phyloP scores from a whole-genome alignment of 2,329 filamentous ascomycete genomes.

The Aspergillus fructus region DNA sequence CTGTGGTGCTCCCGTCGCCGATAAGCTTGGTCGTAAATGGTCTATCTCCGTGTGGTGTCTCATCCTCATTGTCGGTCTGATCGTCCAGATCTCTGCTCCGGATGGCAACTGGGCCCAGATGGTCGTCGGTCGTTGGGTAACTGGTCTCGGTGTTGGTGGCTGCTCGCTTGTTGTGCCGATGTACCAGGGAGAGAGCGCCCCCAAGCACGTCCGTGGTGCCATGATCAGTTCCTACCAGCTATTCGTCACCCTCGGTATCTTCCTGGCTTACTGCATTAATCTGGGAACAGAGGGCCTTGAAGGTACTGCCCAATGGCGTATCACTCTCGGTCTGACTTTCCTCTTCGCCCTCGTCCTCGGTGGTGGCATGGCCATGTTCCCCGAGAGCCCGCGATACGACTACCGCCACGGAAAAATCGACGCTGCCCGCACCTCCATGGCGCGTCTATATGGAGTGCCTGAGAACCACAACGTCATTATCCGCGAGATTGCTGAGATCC shows the following conservation, averaged over 20 bases:
- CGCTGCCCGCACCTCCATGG: slow-evolving; percentile 52
- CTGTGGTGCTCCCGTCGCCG: slow-evolving; percentile 41
- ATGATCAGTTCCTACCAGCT: slow-evolving; percentile 50
- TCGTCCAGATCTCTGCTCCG: slow-evolving; percentile 45
- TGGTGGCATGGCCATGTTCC: slow-evolving; percentile 56
- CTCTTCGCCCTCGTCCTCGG: slow-evolving; percentile 57
- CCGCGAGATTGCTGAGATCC: slow-evolving; percentile 57
- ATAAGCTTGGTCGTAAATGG: slow-evolving; percentile 43
- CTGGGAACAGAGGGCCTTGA: slow-evolving; percentile 40
- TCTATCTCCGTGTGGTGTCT: slow-evolving; percentile 43
- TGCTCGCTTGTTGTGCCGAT: slow-evolving; percentile 47
- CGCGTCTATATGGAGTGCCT: slow-evolving; percentile 55
- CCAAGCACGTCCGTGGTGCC: slow-evolving; percentile 47
- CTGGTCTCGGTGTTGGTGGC: slow-evolving; percentile 47
- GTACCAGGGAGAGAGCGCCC: slow-evolving; percentile 48
- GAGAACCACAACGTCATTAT: slow-evolving; percentile 55
- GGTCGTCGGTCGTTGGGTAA: slow-evolving; percentile 44
- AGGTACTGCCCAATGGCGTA: slow-evolving; percentile 49
- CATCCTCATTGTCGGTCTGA: slow-evolving; percentile 41
- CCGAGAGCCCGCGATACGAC: slow-evolving; percentile 58
- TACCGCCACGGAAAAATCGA: slow-evolving; percentile 56
- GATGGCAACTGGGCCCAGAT: slow-evolving; percentile 42
- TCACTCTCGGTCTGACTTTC: slow-evolving; percentile 58
- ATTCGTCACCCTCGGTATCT: slow-evolving; percentile 49
- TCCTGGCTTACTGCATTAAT: slow-evolving; percentile 48